Evolutionary conservation across 129 eudicot species (phyloP).

Genomic region (Chrysanthemum lavandulifolium): DNA sequence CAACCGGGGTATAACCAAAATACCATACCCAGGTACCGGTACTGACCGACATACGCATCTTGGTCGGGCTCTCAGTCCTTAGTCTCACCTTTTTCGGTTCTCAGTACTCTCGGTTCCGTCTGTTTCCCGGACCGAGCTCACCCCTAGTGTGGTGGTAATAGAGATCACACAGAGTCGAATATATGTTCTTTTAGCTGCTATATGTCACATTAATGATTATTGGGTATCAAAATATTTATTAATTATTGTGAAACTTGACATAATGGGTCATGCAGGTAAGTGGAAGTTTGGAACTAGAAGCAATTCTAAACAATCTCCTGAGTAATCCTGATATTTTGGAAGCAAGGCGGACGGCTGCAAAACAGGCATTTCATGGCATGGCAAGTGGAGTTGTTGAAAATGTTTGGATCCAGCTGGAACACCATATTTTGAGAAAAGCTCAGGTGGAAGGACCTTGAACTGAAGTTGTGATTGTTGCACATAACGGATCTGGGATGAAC

Average conservation of each 20-base stretch:
- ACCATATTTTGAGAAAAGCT: constrained; percentile 42
- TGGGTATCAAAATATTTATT: background rate
- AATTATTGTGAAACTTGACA: background rate
- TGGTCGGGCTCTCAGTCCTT: too few relatives aligned
- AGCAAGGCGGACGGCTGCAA: constrained; percentile 73
- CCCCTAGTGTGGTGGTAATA: too few relatives aligned
- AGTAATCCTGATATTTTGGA: constrained; percentile 47
- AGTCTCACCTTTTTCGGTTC: too few relatives aligned
- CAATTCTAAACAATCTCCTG: constrained; percentile 54
- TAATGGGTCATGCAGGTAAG: constrained; percentile 51
- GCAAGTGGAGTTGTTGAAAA: constrained; percentile 67
- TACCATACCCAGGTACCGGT: too few relatives aligned
- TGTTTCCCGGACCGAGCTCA: too few relatives aligned
- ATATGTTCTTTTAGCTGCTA: too few relatives aligned
- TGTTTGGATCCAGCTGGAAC: constrained; percentile 52
- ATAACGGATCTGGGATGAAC: constrained; percentile 10
- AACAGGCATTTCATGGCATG: constrained; percentile 56
- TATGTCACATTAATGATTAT: background rate
- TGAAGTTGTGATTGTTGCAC: background rate
- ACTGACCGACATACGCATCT: too few relatives aligned
- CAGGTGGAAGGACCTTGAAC: background rate
- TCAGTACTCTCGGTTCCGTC: too few relatives aligned
- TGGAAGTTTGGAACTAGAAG: constrained; percentile 53
- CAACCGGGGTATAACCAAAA: too few relatives aligned
- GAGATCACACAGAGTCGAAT: too few relatives aligned